Conservation (phyloP, 768 basidiomycete species). For the Ramaria rubella region DNA sequence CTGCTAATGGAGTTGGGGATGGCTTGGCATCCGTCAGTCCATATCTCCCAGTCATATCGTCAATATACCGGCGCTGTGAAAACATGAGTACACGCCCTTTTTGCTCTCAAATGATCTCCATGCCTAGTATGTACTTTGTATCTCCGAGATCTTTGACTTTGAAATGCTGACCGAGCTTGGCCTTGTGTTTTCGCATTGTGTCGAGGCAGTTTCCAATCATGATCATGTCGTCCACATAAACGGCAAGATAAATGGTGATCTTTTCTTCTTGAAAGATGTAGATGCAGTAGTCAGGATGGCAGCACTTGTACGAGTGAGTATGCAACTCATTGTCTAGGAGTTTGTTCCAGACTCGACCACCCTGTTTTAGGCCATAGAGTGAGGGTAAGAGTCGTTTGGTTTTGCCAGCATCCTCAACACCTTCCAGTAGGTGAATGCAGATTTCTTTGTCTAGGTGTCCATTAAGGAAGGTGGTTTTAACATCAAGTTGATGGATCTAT, state of each 20-base stretch:
- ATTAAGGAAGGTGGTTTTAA: slow-evolving; percentile 23
- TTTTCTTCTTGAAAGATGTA: too few relatives aligned
- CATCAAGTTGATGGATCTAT: slow-evolving; percentile 25
- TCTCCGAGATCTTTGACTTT: too few relatives aligned
- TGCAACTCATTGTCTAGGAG: too few relatives aligned
- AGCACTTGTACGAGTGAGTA: too few relatives aligned
- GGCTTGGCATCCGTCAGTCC: slow-evolving; percentile 17
- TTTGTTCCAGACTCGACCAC: slow-evolving; percentile 29
- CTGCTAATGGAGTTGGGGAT: slow-evolving; percentile 16
- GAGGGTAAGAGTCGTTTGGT: slow-evolving; percentile 17
- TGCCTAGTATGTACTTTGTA: too few relatives aligned
- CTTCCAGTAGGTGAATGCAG: slow-evolving; percentile 23
- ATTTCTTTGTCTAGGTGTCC: slow-evolving; percentile 22
- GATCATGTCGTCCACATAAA: too few relatives aligned
- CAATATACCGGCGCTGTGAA: slow-evolving; percentile 15
- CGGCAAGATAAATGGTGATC: too few relatives aligned
- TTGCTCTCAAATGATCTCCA: too few relatives aligned
- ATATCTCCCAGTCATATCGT: slow-evolving; percentile 12
- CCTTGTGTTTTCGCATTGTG: slow-evolving; percentile 17
- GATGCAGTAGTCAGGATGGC: too few relatives aligned
- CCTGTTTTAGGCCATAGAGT: slow-evolving; percentile 35
- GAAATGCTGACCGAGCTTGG: slow-evolving; percentile 17
- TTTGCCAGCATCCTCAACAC: slow-evolving; percentile 16
- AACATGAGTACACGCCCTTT: too few relatives aligned
- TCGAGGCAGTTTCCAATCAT: slow-evolving; percentile 9